These are phyloP conservation scores for Aspergillus sp. DNA, from an alignment of 2,329 filamentous ascomycete genomes.

Conservation along the genomic window DNA sequence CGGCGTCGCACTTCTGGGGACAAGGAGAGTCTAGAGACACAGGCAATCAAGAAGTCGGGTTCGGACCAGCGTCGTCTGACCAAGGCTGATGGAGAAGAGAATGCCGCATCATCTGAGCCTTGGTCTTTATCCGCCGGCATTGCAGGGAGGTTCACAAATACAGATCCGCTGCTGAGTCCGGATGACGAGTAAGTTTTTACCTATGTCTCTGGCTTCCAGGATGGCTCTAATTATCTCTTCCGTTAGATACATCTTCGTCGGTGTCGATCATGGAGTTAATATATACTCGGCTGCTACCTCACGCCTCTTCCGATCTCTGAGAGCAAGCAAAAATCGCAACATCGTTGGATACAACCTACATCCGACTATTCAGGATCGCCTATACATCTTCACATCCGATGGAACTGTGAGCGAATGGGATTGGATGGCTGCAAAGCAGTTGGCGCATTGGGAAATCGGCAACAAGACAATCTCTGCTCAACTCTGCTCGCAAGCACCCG, in stretches of 20 bases:
- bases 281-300: slow-evolving; percentile 81
- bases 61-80: no score
- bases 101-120: slow-evolving; percentile 5
- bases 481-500: slow-evolving; percentile 21
- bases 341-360: slow-evolving; percentile 56
- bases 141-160: slow-evolving; percentile 55
- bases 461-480: slow-evolving; percentile 33
- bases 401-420: slow-evolving; percentile 58
- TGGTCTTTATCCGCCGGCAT: slow-evolving; percentile 52
- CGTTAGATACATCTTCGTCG: slow-evolving; percentile 68
- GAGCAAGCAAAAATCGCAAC: slow-evolving; percentile 47
- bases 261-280: slow-evolving; percentile 72
- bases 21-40: background rate
- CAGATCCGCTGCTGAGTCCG: slow-evolving; percentile 58
- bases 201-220: background rate
- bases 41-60: no score
- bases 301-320: slow-evolving; percentile 71
- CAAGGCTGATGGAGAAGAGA: no score
- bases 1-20: slow-evolving; percentile 29
- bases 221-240: slow-evolving; percentile 5
- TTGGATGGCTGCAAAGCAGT: slow-evolving; percentile 51
- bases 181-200: slow-evolving; percentile 52
- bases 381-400: slow-evolving; percentile 54
- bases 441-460: slow-evolving; percentile 45
- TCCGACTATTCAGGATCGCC: slow-evolving; percentile 48